A percentile compares a stretch with the other conserved stretches of the same genome.
Conservation (phyloP, 139 green algal genomes). For the Tetraselmis striata region DNA sequence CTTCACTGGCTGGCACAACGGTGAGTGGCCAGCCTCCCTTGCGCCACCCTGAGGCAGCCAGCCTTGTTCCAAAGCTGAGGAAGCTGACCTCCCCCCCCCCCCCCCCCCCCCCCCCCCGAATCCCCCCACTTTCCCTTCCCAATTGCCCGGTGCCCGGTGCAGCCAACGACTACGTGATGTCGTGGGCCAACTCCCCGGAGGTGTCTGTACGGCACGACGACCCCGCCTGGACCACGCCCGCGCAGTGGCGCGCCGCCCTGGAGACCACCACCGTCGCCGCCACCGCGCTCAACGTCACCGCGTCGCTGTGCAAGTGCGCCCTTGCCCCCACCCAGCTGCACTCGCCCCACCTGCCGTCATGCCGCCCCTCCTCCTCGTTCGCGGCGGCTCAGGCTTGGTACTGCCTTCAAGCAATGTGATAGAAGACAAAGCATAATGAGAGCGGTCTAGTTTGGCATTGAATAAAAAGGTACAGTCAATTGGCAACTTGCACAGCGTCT, state of each 20-base stretch:
- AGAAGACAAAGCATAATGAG: no score
- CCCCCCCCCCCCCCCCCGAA: not conserved
- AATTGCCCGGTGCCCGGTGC: not conserved
- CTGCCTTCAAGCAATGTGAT: no score
- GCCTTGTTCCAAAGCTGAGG: no score
- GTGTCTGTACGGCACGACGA: not conserved
- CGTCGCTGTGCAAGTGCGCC: not conserved
- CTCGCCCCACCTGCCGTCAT: no score
- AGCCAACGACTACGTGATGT: not conserved
- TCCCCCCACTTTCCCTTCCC: not conserved
- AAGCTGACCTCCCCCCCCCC: not conserved
- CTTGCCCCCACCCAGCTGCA: not conserved
- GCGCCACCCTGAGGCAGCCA: no score
- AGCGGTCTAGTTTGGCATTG: no score
- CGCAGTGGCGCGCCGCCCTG: not conserved
- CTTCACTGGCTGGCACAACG: slow-evolving; percentile 14
- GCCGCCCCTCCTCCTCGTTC: no score
- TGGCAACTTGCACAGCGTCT: no score
- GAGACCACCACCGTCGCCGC: not conserved
- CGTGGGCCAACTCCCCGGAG: not conserved
- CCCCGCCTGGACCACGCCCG: not conserved
- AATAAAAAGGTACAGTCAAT: no score
- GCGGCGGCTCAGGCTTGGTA: no score
- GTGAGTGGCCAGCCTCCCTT: not conserved
- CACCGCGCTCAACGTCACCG: not conserved